Evolutionary conservation across 192 early-diverging fungal species (phyloP), one percentile per base, ranked within the genome.

Genomic region (Entomortierella chlamydospora): DNA sequence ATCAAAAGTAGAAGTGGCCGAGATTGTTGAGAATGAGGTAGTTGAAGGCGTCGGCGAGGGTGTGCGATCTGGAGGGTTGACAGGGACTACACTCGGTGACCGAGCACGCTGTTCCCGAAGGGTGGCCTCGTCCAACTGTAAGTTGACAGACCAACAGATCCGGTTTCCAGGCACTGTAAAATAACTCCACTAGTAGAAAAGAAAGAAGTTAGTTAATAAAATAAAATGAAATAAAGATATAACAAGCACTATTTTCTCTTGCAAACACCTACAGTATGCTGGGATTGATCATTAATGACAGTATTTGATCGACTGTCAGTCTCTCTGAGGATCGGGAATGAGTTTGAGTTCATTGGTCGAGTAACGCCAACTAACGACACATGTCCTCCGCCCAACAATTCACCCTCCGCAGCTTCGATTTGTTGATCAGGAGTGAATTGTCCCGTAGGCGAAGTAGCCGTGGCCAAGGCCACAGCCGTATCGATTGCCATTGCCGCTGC

Each of bases 291-390:
- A n/a, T 53, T 37, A 25, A 66, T 55, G 7, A 66, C 41, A 45
- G 53, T 52, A 17, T 58, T 25, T 5, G 25, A 55, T 1, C 33
- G 55, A 42, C 56, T 68, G 2, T 68, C 66, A 7, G 31, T 30
- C 10, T 62, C 60, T 39, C 26, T 20, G 0, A 62, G 51, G 0
- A 45, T n/a, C 2, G 59, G 52, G 34, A 60, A 62, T n/a, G 34
- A 39, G 7, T 61, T 31, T 8, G 52, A 2, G 30, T 71, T 59
- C 39, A 71, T 18, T 22, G 52, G 51, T 6, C 18, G 49, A 0
- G 69, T 71, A 18, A 59, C 49, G 5, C 69, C 69, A 17, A 71
- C 69, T 29, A 66, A 39, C 28, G 53, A 55, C 15, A 66, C 41
- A 31, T 66, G 64, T n/a, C 64, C 64, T 26, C 64, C 64, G 41